Base-by-base conservation (phyloP, 2,329 filamentous ascomycete species). In the Epichloe hybrida region DNA sequence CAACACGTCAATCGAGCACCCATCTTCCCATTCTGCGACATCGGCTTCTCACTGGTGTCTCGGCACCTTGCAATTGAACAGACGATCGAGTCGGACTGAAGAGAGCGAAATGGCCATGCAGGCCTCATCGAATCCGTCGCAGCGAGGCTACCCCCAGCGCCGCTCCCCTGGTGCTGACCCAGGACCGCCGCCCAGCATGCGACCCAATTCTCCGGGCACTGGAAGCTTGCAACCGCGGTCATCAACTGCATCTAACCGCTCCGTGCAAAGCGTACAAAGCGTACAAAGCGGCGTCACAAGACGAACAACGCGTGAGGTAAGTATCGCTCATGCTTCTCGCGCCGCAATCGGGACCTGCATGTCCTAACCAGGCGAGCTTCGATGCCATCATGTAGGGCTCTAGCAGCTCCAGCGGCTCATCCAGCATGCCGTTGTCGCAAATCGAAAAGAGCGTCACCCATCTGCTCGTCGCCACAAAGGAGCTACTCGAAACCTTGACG, bases 381-480 rank as follows among this genome's bases (percentile, higher is more conserved):
- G 34, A 13, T 20, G 8, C 27, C 39, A 31, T 9, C 4, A 5
- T 58, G 61, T 61, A 69, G 62, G 63, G 64, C 51, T 70, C 71
- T 62, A 86, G 84, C 49, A 62, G 66, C 73, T 81, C 68, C 72
- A 48, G 36, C 36, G 36, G 36, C 13, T 38, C 36, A n/a, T 83
- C 72, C 73, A 87, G 74, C 75, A 88, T 79, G 62, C 77, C 78
- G 59, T 78, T 98, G 58, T 96, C 91, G 49, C 91, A 95, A 68
- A 98, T 98, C 69, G 93, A 98, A 73, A 97, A 96, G 74, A 96
- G 90, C 66, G 93, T 98, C 56, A 96, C 91, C 11, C 93, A 98
- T 66, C 84, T 98, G 43, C 82, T 98, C 37, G 91, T 98, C 57
- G 93, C 93, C 37, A 98, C 93, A 36, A 98, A 98, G 67, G 90